Evolutionary conservation across 2,329 filamentous ascomycete species (phyloP), one percentile per base, ranked within the genome.

Genomic region (Cladosporium halotolerans): DNA sequence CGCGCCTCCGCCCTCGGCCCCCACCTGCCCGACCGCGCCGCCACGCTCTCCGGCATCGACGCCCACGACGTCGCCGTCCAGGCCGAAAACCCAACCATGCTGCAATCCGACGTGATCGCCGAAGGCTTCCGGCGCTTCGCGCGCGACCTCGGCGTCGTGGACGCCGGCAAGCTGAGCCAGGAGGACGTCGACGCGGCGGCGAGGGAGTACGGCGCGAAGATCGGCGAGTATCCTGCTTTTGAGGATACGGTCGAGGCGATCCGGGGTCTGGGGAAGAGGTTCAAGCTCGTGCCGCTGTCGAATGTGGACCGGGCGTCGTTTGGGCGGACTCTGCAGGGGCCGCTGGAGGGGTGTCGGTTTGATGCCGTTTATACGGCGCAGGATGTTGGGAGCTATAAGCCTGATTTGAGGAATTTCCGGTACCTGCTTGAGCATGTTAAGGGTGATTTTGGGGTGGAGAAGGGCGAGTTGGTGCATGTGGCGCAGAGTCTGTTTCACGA

Each of bases 371-470:
- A 85, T 67, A 88, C 85, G 2, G 86, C 86, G 1, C 74, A 89
- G 68, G 79, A 86, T 42, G 81, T 89, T 50, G 85, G 86, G 1
- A 76, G 73, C 6, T 90, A 89, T 67, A 90, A 90, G 72, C 87
- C 87, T 0, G 71, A 79, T 56, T 65, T 70, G 36, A 66, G 66
- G 28, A 89, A 88, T 62, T 90, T 90, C 59, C 73, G 79, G 53
- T 85, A 85, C 63, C 71, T 89, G 68, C 71, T 88, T 11, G 65
- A 68, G 11, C 72, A 77, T 33, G 76, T 80, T 14, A 69, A 77
- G 61, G 60, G 67, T 3, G 76, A 81, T 5, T 78, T 85, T 48
- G 82, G 78, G 0, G 65, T 87, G 0, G 73, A 76, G 31, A 81
- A 79, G 59, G 70, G 71, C 0, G 72, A 82, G 56, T 72, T 89